Percentiles rank a stretch among this genome's conserved stretches.
Evolutionary conservation across 768 basidiomycete species (phyloP).

Genomic region (Rhizopogon vinicolor): DNA sequence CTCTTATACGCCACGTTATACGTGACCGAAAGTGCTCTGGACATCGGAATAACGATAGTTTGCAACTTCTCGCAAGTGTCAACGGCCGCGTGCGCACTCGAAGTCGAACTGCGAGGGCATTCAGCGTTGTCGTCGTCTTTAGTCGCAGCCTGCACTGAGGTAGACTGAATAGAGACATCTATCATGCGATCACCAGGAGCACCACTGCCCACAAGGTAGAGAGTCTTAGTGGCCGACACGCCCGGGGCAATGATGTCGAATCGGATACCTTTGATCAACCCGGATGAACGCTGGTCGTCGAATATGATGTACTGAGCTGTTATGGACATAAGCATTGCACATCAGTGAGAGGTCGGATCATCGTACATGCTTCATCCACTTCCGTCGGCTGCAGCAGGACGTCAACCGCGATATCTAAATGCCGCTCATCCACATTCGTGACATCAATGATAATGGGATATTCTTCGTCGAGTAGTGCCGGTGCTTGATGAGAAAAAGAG

Average conservation of each 20-base stretch:
- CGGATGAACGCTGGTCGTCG: slow-evolving; percentile 59
- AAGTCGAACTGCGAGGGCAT: slow-evolving; percentile 5
- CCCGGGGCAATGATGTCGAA: slow-evolving; percentile 65
- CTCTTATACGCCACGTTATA: slow-evolving; percentile 55
- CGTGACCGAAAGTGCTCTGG: slow-evolving; percentile 52
- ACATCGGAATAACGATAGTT: slow-evolving; percentile 62
- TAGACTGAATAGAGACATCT: slow-evolving; percentile 78
- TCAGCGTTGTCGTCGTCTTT: neutral
- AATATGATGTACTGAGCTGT: slow-evolving; percentile 59
- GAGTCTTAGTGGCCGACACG: slow-evolving; percentile 49
- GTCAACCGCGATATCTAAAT: slow-evolving; percentile 66
- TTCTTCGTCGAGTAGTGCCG: slow-evolving; percentile 78
- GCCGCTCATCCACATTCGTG: slow-evolving; percentile 64
- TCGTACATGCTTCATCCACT: slow-evolving; percentile 64
- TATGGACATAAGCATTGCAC: neutral
- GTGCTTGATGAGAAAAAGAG: slow-evolving; percentile 51
- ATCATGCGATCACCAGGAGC: slow-evolving; percentile 66
- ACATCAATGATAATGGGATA: slow-evolving; percentile 72
- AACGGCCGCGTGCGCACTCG: slow-evolving; percentile 23
- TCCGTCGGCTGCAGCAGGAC: slow-evolving; percentile 79
- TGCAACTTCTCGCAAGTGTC: slow-evolving; percentile 51
- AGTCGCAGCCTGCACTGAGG: slow-evolving; percentile 16
- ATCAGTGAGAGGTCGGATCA: neutral
- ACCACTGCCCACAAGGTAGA: slow-evolving; percentile 60
- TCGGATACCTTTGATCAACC: slow-evolving; percentile 67